Evolutionary conservation across 805 yeast genomes (phyloP).

Genomic region (Candida insectorum): DNA sequence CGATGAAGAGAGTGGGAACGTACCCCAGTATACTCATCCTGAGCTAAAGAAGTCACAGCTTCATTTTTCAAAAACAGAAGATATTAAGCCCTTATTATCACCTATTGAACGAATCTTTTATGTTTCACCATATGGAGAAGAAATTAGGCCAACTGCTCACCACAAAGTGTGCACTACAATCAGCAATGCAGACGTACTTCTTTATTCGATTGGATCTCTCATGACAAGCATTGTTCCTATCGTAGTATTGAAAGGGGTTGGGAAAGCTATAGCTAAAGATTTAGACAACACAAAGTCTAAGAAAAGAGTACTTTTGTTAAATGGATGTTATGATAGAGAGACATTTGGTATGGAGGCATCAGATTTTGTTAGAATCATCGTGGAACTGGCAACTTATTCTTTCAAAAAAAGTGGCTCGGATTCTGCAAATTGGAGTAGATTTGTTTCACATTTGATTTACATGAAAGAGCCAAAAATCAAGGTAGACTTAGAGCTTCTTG

Average conservation of each 20-base stretch:
- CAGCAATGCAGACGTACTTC: conserved; percentile 47
- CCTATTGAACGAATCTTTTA: conserved; percentile 74
- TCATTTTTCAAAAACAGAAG: conserved; percentile 59
- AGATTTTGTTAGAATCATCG: conserved; percentile 56
- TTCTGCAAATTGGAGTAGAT: conserved; percentile 35
- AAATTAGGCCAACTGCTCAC: conserved; percentile 73
- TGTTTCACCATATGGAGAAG: conserved; percentile 85
- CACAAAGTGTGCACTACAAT: conserved; percentile 54
- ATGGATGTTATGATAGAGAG: conserved; percentile 78
- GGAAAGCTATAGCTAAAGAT: conserved; percentile 49
- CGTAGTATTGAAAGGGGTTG: conserved; percentile 68
- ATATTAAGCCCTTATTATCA: conserved; percentile 59
- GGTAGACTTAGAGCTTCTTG: conserved; percentile 44
- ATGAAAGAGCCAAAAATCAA: conserved; percentile 47
- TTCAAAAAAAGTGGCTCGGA: conserved; percentile 13
- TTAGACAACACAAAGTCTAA: conserved; percentile 14
- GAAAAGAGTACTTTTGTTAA: conserved; percentile 61
- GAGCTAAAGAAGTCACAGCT: conserved; percentile 72
- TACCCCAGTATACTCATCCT: conserved; percentile 74
- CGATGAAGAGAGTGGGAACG: conserved; percentile 54
- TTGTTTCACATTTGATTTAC: conserved; percentile 64
- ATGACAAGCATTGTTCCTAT: conserved; percentile 87
- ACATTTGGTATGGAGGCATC: conserved; percentile 63
- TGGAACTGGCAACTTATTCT: conserved; percentile 55
- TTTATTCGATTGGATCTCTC: conserved; percentile 83